These are phyloP conservation scores for Mortierella polycephala DNA, from an alignment of 371 early-diverging fungal species.

Conservation along the genomic window DNA sequence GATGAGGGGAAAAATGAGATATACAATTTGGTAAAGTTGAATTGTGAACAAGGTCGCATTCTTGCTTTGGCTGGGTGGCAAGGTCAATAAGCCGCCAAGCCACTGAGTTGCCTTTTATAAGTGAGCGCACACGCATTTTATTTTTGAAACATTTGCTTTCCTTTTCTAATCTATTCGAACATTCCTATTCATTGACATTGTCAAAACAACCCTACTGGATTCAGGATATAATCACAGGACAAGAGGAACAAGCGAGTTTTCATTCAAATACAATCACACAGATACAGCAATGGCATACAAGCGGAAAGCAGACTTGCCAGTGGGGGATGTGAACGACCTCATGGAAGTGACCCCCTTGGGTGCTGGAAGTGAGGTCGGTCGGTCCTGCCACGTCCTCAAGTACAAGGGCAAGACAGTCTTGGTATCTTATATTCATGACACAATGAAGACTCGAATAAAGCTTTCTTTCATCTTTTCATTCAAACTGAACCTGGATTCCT, in stretches of 20 bases:
- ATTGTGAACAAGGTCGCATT: not conserved
- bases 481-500: not conserved
- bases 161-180: no score
- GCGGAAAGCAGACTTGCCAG: constrained; percentile 51
- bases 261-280: no score
- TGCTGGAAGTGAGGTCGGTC: constrained; percentile 99
- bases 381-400: constrained; percentile 96
- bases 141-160: no score
- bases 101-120: no score
- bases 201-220: no score
- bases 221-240: no score
- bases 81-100: no score
- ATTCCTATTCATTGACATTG: no score
- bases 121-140: no score
- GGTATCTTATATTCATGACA: constrained; percentile 61
- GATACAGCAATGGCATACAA: constrained; percentile 32
- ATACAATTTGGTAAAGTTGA: not conserved
- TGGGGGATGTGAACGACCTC: constrained; percentile 75
- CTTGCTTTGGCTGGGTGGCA: no score
- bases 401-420: constrained; percentile 97
- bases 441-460: constrained; percentile 24
- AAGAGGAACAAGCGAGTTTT: no score
- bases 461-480: constrained; percentile 7
- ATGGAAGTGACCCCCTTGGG: constrained; percentile 96
- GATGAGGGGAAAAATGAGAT: not conserved